Evolutionary conservation across 768 basidiomycete species (phyloP), one percentile per base, ranked within the genome.

Genomic region (Termitomyces sp.): DNA sequence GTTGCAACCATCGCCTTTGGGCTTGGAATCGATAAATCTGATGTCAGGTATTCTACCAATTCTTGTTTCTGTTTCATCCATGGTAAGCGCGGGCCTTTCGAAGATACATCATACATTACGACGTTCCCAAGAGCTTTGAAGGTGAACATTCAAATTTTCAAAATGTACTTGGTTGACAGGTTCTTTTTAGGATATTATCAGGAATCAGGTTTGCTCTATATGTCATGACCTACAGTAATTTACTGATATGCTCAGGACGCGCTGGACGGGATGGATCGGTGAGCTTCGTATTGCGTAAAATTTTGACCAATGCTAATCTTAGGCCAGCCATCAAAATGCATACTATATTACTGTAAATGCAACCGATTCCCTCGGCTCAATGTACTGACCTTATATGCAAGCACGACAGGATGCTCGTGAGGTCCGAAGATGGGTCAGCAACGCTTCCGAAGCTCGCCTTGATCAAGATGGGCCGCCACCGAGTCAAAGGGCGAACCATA

Each of bases 1-100:
- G 84, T 88, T 26, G 88, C 88, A 10, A 90, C 90, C 0, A 82
- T 93, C 50, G 91, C 91, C 5, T 94, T 93, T 63, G 92, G 92
- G 2, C 84, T 92, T 73, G 91, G 91, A 1, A 92, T 94, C 46
- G 90, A 94, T 67, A 93, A 92, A 72, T 74, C 81, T 20, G 86
- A 91, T 60, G 88, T 90, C 53, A 79, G 88, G 84, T 84, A 65
- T 22, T 26, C 22, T 50, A 10, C 14, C 10, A 13, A 32, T 31
- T 55, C 20, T 14, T 3, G 3, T 18, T 7, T 20, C 1, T 12
- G 24, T 39, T 27, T 34, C 22, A 4, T 6, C 26, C 24, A n/a
- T 14, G n/a, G n/a, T n/a, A 22, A 31, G 14, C 12, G 41, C 22
- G 37, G 5, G 2, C 9, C 5, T 41, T 10, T 53, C 63, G 26